These are phyloP conservation scores for Fraxinus albicans DNA, from an alignment of 305 asterid genomes.

Conservation along the genomic window DNA sequence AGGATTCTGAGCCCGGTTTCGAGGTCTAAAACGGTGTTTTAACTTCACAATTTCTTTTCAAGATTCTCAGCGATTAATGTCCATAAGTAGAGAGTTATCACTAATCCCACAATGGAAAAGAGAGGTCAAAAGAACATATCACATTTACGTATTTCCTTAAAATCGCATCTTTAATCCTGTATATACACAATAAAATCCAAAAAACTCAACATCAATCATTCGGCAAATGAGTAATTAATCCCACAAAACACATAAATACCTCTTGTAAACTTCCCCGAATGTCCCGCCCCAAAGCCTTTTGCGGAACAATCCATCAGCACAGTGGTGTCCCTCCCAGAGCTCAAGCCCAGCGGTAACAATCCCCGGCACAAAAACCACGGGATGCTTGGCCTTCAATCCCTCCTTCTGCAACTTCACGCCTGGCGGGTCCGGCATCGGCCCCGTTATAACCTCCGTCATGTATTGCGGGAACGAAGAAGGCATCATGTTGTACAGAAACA, in stretches of 20 bases:
- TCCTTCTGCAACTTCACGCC: slow-evolving; percentile 72
- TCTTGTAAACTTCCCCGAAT: slow-evolving; percentile 78
- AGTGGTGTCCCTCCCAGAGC: slow-evolving; percentile 87
- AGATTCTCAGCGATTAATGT: not conserved
- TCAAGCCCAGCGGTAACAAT: slow-evolving; percentile 90
- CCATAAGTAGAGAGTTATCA: not conserved
- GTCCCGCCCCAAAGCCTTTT: slow-evolving; percentile 92
- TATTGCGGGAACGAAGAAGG: slow-evolving; percentile 88
- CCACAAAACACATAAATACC: slow-evolving; percentile 32
- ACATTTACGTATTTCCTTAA: not conserved
- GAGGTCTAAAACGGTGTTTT: too few relatives aligned
- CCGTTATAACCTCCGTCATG: slow-evolving; percentile 74
- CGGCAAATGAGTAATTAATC: slow-evolving; percentile 8
- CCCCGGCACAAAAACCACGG: slow-evolving; percentile 88
- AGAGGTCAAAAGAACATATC: not conserved
- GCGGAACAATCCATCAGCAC: slow-evolving; percentile 77
- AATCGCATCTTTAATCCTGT: not conserved
- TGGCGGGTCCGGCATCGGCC: slow-evolving; percentile 94
- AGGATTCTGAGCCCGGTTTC: too few relatives aligned
- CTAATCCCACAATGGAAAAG: not conserved
- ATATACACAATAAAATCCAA: not conserved
- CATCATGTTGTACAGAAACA: slow-evolving; percentile 74
- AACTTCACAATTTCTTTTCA: not conserved
- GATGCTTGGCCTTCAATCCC: slow-evolving; percentile 77
- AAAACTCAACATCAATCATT: not conserved